These are phyloP conservation scores for Boletus coccyginus DNA, from an alignment of 768 basidiomycete species.

Conservation along the genomic window DNA sequence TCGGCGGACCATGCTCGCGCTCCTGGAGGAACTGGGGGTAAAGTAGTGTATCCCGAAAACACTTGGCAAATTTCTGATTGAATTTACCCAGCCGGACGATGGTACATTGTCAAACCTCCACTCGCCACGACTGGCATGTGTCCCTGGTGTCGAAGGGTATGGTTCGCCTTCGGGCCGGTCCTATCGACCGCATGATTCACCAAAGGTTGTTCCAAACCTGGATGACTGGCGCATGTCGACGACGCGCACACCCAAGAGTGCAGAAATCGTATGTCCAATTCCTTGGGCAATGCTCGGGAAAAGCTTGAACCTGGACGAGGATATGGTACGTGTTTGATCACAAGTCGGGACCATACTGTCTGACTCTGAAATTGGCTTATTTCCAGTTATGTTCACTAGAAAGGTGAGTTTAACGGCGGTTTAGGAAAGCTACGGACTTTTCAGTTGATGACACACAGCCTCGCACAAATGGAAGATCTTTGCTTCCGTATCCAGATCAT, in stretches of 20 bases:
- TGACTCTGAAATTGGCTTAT: neutral
- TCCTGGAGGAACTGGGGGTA: constrained; percentile 43
- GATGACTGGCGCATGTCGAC: constrained; percentile 43
- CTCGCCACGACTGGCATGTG: constrained; percentile 9
- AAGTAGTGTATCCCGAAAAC: neutral
- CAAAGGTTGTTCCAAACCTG: constrained; percentile 7
- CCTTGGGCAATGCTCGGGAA: constrained; percentile 25
- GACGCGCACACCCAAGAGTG: constrained; percentile 35
- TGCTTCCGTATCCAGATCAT: constrained; percentile 43
- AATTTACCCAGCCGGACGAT: constrained; percentile 19
- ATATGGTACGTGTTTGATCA: constrained; percentile 35
- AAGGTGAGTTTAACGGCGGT: constrained; percentile 16
- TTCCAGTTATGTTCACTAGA: constrained; percentile 29
- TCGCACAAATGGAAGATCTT: constrained; percentile 36
- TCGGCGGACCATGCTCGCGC: constrained; percentile 39
- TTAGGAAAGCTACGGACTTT: neutral
- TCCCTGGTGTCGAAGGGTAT: neutral
- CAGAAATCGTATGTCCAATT: constrained; percentile 32
- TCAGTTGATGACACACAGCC: constrained; percentile 23
- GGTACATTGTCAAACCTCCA: constrained; percentile 9
- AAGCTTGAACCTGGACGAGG: constrained; percentile 36
- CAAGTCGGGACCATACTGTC: neutral
- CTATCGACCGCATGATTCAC: neutral
- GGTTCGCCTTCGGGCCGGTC: constrained; percentile 7
- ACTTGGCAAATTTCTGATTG: neutral